phyloP scores from a whole-genome alignment of 2,329 filamentous ascomycete species.

The Phialophora expanda region DNA sequence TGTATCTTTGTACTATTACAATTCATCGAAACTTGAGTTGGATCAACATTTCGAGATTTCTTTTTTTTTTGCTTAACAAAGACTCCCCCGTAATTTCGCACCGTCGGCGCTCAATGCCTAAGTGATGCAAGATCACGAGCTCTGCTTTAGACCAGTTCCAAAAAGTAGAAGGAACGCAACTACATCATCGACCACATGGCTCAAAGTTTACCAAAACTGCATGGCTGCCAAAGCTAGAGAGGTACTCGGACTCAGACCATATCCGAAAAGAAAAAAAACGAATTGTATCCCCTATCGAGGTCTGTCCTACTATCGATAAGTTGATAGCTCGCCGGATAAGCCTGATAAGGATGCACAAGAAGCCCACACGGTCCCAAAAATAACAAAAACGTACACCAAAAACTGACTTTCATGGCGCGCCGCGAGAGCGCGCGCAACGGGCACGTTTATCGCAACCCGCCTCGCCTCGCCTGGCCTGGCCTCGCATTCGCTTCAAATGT shows the following conservation, averaged over 20 bases:
- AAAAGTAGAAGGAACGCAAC: too few species aligned
- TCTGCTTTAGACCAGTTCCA: not conserved
- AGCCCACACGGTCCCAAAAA: too few species aligned
- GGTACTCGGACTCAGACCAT: not conserved
- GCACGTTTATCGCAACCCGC: not conserved
- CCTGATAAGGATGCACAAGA: not conserved
- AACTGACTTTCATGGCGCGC: too few species aligned
- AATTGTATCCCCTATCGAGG: not conserved
- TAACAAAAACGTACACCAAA: too few species aligned
- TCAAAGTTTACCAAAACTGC: not conserved
- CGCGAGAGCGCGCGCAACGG: too few species aligned
- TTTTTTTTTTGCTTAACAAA: not conserved
- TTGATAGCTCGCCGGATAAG: not conserved
- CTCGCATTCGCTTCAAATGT: not conserved
- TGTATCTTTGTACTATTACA: constrained; percentile 6
- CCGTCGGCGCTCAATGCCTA: not conserved
- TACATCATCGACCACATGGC: constrained; percentile 7
- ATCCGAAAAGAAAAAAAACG: too few species aligned
- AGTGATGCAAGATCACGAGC: not conserved
- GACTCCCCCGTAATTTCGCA: not conserved
- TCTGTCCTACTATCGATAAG: not conserved
- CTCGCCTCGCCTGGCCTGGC: not conserved
- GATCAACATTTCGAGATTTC: not conserved
- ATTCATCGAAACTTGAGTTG: constrained; percentile 1
- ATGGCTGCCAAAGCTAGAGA: not conserved